Base-by-base conservation (phyloP, 305 asterid species). In the Lippia alba region DNA sequence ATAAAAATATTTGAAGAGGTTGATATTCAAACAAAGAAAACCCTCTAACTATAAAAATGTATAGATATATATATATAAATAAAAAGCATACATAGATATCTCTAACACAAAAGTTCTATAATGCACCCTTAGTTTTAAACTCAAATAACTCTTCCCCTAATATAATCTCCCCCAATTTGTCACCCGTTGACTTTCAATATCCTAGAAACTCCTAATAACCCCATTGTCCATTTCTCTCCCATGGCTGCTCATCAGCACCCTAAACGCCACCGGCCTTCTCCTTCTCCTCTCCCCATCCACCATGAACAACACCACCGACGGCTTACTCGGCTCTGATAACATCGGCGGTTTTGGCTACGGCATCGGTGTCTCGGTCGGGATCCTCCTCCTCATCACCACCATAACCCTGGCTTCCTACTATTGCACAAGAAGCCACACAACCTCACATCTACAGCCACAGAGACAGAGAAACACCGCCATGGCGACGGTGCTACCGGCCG, bases 311-410 rank as follows among this genome's bases (percentile, higher is more conserved):
- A 81, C 90, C 64, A 19, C 84, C 76, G 89, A 75, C 40, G 91
- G 86, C 36, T 79, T 89, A 9, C 66, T 86, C 3, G 85, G 89
- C 67, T 81, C 98, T 0, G 61, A 76, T 0, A 80, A 82, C 82
- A 73, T 87, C 62, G 90, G 96, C 4, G 91, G 96, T 0, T 89
- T 93, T 74, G 96, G 96, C 4, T 93, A 91, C 75, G 96, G 97
- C 18, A 86, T 91, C 72, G 96, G 92, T 8, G 80, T 93, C 30
- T 86, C 97, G 4, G 89, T 87, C 8, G 98, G 98, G 5, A 82
- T 93, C 75, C 91, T 94, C 74, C 80, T 89, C 11, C 87, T 94
- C 40, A 89, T 94, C 82, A 87, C 93, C 70, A 89, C 97, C 79
- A 89, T 94, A 64, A 91, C 96, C 32, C 62, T 91, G 15, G 91